Percentiles rank a stretch among this genome's conserved stretches.
These are phyloP conservation scores for Penicillium expansum DNA, from an alignment of 2,329 filamentous ascomycete species.

Conservation along the genomic window DNA sequence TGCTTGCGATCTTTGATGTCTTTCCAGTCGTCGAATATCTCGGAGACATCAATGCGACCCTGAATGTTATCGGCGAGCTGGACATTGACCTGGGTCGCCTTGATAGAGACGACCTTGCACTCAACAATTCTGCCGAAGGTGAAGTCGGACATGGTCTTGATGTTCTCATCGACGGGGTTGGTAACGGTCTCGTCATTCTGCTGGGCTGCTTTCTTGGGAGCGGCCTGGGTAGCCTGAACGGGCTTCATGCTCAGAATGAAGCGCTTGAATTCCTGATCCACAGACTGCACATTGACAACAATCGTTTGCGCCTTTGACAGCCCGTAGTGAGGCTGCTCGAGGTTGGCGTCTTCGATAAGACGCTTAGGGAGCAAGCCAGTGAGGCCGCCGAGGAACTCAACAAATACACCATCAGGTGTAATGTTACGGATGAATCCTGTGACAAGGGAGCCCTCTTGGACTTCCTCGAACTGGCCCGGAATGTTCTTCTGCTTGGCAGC, in stretches of 20 bases:
- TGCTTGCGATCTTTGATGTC: constrained; percentile 79
- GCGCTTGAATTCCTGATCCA: constrained; percentile 67
- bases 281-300: constrained; percentile 66
- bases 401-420: constrained; percentile 74
- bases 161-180: constrained; percentile 64
- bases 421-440: constrained; percentile 84
- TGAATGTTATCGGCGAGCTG: constrained; percentile 81
- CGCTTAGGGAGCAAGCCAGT: constrained; percentile 77
- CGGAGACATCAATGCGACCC: constrained; percentile 89
- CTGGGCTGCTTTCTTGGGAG: constrained; percentile 39
- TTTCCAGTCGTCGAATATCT: constrained; percentile 84
- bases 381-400: constrained; percentile 79
- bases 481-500: constrained; percentile 70
- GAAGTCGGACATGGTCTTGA: constrained; percentile 69
- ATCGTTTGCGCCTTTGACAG: constrained; percentile 74
- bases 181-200: constrained; percentile 40
- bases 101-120: constrained; percentile 77
- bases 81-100: constrained; percentile 90
- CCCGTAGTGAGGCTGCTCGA: constrained; percentile 70
- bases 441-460: constrained; percentile 65
- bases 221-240: constrained; percentile 51
- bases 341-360: constrained; percentile 69
- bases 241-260: constrained; percentile 64
- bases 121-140: constrained; percentile 69
- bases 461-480: constrained; percentile 68